Percentiles rank a stretch among this genome's conserved stretches.
phyloP scores from a whole-genome alignment of 805 yeast species.

The Schizosaccharomyces octosporus region DNA sequence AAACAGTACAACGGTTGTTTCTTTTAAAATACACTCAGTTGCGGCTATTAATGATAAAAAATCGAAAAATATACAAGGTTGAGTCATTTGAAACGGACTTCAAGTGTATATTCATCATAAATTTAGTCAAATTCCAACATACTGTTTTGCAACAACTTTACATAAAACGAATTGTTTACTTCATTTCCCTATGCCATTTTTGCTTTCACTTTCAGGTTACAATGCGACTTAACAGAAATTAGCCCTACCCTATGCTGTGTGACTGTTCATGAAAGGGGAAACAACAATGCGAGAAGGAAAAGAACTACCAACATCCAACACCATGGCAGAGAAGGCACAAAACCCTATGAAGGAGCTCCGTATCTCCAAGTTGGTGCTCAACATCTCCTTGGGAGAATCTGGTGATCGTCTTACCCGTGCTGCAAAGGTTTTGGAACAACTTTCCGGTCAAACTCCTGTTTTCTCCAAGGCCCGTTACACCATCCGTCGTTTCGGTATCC shows the following conservation, averaged over 20 bases:
- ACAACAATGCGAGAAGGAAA: neutral
- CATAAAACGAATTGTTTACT: no score
- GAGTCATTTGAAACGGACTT: no score
- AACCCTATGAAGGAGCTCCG: conserved; percentile 97
- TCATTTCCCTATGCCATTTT: no score
- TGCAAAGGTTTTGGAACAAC: conserved; percentile 97
- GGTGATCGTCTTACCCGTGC: conserved; percentile 99
- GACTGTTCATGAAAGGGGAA: neutral
- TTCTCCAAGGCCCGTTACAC: conserved; percentile 99
- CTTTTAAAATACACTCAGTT: no score
- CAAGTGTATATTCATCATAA: no score
- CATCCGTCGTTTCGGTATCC: conserved; percentile 98
- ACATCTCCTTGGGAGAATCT: conserved; percentile 99
- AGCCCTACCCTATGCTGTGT: neutral
- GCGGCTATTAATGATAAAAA: no score
- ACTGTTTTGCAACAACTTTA: no score
- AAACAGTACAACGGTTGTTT: no score
- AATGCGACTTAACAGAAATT: neutral
- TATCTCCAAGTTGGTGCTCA: conserved; percentile 97
- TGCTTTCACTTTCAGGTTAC: neutral
- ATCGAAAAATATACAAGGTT: no score
- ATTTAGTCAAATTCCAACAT: no score
- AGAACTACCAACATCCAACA: neutral
- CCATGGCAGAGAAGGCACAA: conserved; percentile 12
- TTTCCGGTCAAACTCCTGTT: conserved; percentile 99